Conservation (phyloP, 352 stramenopile genomes). For the Phytopythium helicoides region DNA sequence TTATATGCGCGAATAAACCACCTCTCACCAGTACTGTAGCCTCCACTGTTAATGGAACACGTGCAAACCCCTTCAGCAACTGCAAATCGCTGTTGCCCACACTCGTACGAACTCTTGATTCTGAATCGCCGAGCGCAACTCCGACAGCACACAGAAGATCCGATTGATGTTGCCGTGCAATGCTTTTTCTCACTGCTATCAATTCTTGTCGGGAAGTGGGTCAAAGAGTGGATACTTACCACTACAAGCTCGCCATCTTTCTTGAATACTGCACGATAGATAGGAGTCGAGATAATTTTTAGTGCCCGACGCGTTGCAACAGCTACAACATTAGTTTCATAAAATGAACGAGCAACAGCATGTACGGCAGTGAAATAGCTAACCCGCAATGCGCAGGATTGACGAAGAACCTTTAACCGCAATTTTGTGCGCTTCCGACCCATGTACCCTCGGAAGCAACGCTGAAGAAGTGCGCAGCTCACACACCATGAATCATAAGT, state of each 20-base stretch:
- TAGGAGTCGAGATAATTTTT: constrained; percentile 29
- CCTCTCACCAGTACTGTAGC: constrained; percentile 10
- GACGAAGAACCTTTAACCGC: constrained; percentile 26
- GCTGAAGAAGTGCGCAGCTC: constrained; percentile 41
- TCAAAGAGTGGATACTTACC: constrained; percentile 54
- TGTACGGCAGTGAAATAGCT: neutral
- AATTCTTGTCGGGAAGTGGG: no score
- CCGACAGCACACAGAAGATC: constrained; percentile 31
- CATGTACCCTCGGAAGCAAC: constrained; percentile 54
- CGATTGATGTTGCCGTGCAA: neutral
- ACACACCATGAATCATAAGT: constrained; percentile 69
- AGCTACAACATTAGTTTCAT: constrained; percentile 8
- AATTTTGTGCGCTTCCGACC: constrained; percentile 26
- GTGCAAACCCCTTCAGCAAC: constrained; percentile 39
- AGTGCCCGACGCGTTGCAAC: constrained; percentile 28
- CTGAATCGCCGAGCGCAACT: constrained; percentile 50
- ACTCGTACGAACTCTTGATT: constrained; percentile 31
- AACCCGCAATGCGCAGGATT: neutral
- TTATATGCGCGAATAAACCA: constrained; percentile 76
- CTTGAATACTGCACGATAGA: constrained; percentile 40
- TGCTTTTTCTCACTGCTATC: no score
- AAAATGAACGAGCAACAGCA: constrained; percentile 16
- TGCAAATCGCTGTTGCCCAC: constrained; percentile 18
- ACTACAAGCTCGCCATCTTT: constrained; percentile 60
- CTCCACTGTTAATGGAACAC: constrained; percentile 34